Conservation (phyloP, 2,329 filamentous ascomycete genomes). For the Pyrenochaeta sp. region DNA sequence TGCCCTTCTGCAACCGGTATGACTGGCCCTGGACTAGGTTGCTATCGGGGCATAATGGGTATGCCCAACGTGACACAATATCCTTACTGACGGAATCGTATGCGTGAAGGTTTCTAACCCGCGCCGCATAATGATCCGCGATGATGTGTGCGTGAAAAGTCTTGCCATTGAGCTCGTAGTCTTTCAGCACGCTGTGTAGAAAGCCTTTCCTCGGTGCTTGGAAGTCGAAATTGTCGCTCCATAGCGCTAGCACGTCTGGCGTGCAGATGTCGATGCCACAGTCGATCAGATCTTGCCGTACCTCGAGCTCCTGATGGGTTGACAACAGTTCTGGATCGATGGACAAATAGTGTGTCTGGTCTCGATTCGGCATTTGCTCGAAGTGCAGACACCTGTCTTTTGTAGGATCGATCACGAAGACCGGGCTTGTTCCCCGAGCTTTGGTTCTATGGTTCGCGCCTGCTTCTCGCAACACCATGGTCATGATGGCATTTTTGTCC, state of each 20-base stretch:
- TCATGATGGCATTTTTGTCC: slow-evolving; percentile 98
- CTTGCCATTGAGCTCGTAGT: slow-evolving; percentile 96
- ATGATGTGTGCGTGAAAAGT: slow-evolving; percentile 93
- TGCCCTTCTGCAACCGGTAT: slow-evolving; percentile 73
- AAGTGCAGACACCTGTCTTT: slow-evolving; percentile 89
- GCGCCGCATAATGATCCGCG: slow-evolving; percentile 81
- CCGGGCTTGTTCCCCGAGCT: slow-evolving; percentile 74
- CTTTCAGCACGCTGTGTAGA: slow-evolving; percentile 89
- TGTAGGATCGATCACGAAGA: slow-evolving; percentile 85
- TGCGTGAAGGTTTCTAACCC: slow-evolving; percentile 83
- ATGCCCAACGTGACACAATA: slow-evolving; percentile 85
- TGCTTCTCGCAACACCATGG: slow-evolving; percentile 84
- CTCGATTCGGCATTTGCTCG: slow-evolving; percentile 81
- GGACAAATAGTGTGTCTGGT: slow-evolving; percentile 69
- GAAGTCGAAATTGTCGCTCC: slow-evolving; percentile 98
- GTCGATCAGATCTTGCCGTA: slow-evolving; percentile 88
- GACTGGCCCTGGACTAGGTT: slow-evolving; percentile 81
- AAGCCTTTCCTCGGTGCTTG: slow-evolving; percentile 89
- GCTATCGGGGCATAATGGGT: slow-evolving; percentile 86
- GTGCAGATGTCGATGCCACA: slow-evolving; percentile 97
- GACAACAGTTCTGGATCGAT: slow-evolving; percentile 83
- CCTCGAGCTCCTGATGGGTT: slow-evolving; percentile 76
- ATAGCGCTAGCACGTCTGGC: slow-evolving; percentile 90
- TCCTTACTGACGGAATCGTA: slow-evolving; percentile 91
- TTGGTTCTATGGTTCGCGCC: slow-evolving; percentile 80